Conservation (phyloP, 768 basidiomycete species). For the Glaciozyma martinii region DNA sequence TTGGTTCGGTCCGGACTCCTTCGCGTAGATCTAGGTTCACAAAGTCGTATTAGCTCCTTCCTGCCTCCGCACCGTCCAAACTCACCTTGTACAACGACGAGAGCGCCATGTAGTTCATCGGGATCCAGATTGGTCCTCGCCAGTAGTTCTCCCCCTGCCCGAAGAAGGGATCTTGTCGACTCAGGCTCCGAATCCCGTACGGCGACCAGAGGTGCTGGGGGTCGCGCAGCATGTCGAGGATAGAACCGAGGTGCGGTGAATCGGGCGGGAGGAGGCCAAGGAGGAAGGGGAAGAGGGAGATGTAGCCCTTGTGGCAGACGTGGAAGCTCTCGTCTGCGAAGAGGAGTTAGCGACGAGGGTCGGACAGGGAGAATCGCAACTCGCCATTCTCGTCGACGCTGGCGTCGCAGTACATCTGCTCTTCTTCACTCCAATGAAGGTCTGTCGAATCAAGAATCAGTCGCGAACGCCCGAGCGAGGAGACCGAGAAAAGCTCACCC, state of each 20-base stretch:
- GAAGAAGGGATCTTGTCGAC: slow-evolving; percentile 77
- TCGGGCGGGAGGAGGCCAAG: slow-evolving; percentile 65
- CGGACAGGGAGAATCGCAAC: not conserved
- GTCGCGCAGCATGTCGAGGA: slow-evolving; percentile 68
- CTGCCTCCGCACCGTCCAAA: slow-evolving; percentile 47
- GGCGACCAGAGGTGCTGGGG: slow-evolving; percentile 84
- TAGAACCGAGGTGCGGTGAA: slow-evolving; percentile 70
- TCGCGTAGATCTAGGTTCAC: slow-evolving; percentile 58
- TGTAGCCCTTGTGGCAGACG: slow-evolving; percentile 81
- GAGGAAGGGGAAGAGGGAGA: slow-evolving; percentile 88
- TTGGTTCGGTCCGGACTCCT: slow-evolving; percentile 70
- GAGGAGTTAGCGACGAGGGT: not conserved
- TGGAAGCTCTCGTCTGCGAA: slow-evolving; percentile 75
- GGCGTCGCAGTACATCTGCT: slow-evolving; percentile 88
- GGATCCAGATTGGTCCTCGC: slow-evolving; percentile 94
- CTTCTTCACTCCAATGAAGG: slow-evolving; percentile 82
- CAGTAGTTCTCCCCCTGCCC: slow-evolving; percentile 93
- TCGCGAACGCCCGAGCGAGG: not conserved
- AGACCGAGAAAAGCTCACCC: slow-evolving; percentile 46
- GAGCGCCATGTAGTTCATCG: slow-evolving; percentile 90
- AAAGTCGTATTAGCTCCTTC: not conserved
- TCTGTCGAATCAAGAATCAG: slow-evolving; percentile 45
- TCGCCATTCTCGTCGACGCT: slow-evolving; percentile 74
- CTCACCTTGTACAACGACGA: slow-evolving; percentile 64
- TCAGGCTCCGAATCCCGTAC: slow-evolving; percentile 79